Evolutionary conservation across 306 rosid genomes (phyloP).

Genomic region (Pyrus betulifolia): DNA sequence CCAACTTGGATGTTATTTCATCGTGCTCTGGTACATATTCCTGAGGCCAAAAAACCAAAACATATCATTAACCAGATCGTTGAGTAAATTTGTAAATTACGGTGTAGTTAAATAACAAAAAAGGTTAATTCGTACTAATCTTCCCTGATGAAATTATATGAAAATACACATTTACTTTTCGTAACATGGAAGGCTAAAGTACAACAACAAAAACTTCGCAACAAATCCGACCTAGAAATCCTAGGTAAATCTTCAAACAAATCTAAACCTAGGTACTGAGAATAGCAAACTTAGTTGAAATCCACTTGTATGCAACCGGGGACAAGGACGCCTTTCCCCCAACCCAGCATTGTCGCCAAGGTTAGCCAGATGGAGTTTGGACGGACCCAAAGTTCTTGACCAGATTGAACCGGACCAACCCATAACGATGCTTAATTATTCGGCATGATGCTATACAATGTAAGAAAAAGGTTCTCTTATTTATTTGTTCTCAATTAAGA

Average conservation of each 20-base stretch:
- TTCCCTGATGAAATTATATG: not conserved
- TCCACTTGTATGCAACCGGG: not conserved
- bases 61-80: not conserved
- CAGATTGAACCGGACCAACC: not conserved
- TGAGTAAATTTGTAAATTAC: not conserved
- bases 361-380: not conserved
- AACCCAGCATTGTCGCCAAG: not conserved
- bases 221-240: not conserved
- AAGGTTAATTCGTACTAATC: not conserved
- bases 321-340: not conserved
- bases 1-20: constrained; percentile 83
- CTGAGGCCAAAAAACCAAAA: constrained; percentile 26
- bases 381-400: not conserved
- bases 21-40: constrained; percentile 85
- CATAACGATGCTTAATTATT: no score
- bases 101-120: not conserved
- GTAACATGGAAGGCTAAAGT: not conserved
- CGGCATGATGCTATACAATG: not conserved
- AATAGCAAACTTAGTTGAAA: not conserved
- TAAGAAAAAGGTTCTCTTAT: not conserved
- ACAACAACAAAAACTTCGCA: not conserved
- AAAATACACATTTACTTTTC: not conserved
- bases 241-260: not conserved
- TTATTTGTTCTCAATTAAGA: not conserved
- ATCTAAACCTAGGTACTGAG: not conserved